Evolutionary conservation across 192 early-diverging fungal species (phyloP), one percentile per base, ranked within the genome.

Genomic region (Umbelopsis sp.): DNA sequence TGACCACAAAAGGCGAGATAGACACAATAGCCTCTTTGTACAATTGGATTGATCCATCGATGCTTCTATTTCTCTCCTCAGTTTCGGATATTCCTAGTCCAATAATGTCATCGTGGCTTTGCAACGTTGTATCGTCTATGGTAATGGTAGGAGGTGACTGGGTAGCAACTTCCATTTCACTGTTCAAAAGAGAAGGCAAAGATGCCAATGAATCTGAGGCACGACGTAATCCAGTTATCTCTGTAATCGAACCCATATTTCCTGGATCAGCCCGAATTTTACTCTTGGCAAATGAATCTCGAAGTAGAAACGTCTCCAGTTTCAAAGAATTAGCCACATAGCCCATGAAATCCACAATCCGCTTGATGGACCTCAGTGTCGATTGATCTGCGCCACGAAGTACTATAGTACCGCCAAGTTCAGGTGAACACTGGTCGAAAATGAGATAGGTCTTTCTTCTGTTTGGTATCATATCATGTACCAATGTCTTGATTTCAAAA

Each of bases 321-420:
- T 91, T 85, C 24, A 96, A 84, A 75, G 93, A 96, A 76, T 97
- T 92, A 0, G 92, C 90, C 4, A 96, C 91, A 74, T 91, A 91
- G 5, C 93, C 88, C 78, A 96, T 90, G 8, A 99, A 79, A 29
- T 91, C 85, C 22, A 94, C 84, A 16, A 97, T 91, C 50, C 85
- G 86, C 73, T 99, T 99, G 65, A 98, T 87, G 22, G 86, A 84
- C 31, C 76, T 83, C 44, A 99, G 85, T 5, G 78, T 78, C 24
- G 85, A 82, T 31, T 88, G 71, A n/a, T 83, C 80, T 11, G 86
- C 95, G 34, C 97, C 97, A 10, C 97, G 91, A 54, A 99, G 75
- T 6, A 96, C 90, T 25, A 99, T 84, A 0, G 95, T 97, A 65
- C 95, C 92, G 7, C 95, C 94, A 2, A 92, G 80, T 31, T 90